phyloP scores from a whole-genome alignment of 352 stramenopile genomes.

The Pythium apleroticum region DNA sequence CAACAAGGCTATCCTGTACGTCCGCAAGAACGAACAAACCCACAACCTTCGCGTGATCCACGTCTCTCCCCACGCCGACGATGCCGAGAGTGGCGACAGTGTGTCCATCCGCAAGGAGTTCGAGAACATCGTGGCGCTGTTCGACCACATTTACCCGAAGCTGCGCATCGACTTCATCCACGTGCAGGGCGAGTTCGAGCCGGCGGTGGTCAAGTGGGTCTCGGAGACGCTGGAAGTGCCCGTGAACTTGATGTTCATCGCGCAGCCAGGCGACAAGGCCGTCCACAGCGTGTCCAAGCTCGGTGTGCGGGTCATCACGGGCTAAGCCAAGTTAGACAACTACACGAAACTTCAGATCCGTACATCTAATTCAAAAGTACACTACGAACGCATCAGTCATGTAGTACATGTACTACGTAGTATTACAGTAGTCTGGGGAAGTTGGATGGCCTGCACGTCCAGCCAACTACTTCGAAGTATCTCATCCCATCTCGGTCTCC shows the following conservation, averaged over 20 bases:
- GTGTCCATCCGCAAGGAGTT: conserved; percentile 38
- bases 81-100: conserved; percentile 22
- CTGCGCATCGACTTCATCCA: conserved; percentile 88
- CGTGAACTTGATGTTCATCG: conserved; percentile 94
- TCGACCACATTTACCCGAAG: conserved; percentile 92
- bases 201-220: conserved; percentile 86
- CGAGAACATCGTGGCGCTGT: conserved; percentile 70
- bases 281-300: conserved; percentile 88
- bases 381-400: neutral
- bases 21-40: conserved; percentile 91
- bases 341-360: no score
- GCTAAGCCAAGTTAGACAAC: conserved; percentile 23
- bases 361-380: conserved; percentile 1
- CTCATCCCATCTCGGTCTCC: no score
- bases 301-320: conserved; percentile 88
- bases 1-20: conserved; percentile 95
- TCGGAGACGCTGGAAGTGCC: conserved; percentile 67
- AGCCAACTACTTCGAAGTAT: no score
- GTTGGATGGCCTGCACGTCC: no score
- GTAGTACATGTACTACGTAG: conserved; percentile 52
- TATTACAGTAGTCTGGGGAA: no score
- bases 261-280: conserved; percentile 83
- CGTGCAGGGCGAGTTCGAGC: conserved; percentile 59
- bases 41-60: conserved; percentile 91
- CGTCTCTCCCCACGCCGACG: conserved; percentile 54